Conservation (phyloP, 345 rosid genomes). For the Bruguiera sexangula region DNA sequence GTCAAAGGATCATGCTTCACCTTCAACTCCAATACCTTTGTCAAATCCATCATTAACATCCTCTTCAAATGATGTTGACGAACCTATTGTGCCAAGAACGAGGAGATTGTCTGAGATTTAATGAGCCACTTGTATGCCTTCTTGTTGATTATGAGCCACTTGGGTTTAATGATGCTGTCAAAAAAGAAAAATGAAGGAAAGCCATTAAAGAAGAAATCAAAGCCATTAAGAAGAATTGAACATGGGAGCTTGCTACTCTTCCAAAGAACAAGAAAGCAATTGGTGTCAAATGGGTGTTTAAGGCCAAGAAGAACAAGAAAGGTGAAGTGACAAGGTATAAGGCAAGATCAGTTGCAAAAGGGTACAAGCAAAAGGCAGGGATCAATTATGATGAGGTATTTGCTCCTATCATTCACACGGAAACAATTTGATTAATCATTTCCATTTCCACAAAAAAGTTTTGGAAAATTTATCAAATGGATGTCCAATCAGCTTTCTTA, state of each 20-base stretch:
- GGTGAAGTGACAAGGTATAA: neutral
- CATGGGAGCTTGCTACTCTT: neutral
- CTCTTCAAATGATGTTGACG: neutral
- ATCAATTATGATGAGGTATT: neutral
- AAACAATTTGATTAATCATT: neutral
- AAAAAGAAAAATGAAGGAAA: no score
- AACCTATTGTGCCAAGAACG: neutral
- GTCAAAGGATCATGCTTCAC: neutral
- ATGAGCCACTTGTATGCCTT: neutral
- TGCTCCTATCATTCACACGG: neutral
- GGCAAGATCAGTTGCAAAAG: neutral
- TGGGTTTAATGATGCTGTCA: neutral
- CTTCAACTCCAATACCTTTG: neutral
- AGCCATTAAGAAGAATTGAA: neutral
- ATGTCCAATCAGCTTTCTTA: neutral
- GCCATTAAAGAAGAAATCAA: neutral
- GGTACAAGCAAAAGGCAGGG: neutral
- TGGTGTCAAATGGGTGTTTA: neutral
- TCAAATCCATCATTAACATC: neutral
- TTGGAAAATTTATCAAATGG: neutral
- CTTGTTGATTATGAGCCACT: neutral
- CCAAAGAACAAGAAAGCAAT: neutral
- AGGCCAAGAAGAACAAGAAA: no score
- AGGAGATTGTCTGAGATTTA: neutral
- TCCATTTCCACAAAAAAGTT: neutral